Evolutionary conservation across 2,329 filamentous ascomycete species (phyloP).

Genomic region (Penicillium sclerotiorum): DNA sequence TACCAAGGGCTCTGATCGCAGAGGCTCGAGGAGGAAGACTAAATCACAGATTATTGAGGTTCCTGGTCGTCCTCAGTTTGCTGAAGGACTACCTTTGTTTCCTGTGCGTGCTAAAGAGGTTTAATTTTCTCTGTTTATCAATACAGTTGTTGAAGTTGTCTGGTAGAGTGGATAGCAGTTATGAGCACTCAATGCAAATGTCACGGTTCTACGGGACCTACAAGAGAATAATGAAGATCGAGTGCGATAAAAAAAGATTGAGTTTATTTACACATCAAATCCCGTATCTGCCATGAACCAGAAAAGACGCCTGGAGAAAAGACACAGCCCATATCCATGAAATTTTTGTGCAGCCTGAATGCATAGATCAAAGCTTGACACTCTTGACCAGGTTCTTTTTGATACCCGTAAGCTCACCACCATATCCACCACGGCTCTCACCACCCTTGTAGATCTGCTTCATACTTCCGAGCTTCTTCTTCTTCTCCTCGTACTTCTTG

Average conservation of each 20-base stretch:
- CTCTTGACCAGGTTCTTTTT: slow-evolving; percentile 92
- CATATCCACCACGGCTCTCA: slow-evolving; percentile 81
- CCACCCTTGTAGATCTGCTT: slow-evolving; percentile 84
- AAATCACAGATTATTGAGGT: slow-evolving; percentile 12
- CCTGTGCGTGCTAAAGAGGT: slow-evolving; percentile 11
- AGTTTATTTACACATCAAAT: slow-evolving; percentile 28
- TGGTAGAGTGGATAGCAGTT: not conserved
- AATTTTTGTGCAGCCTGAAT: slow-evolving; percentile 14
- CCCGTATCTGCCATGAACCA: slow-evolving; percentile 23
- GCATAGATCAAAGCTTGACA: slow-evolving; percentile 70
- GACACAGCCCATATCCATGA: slow-evolving; percentile 18
- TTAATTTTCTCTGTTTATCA: not conserved
- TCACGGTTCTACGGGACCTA: no score
- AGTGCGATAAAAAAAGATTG: slow-evolving; percentile 21
- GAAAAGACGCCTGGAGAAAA: slow-evolving; percentile 24
- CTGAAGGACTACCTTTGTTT: slow-evolving; percentile 13
- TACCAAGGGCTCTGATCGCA: not conserved
- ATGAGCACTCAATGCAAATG: no score
- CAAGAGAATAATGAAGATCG: no score
- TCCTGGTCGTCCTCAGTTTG: slow-evolving; percentile 11
- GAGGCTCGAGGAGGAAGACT: not conserved
- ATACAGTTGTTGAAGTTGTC: not conserved
- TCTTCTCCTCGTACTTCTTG: slow-evolving; percentile 92
- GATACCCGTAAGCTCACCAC: slow-evolving; percentile 91
- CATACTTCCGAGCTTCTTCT: slow-evolving; percentile 92